Base-by-base conservation (phyloP, 2,329 filamentous ascomycete species). In the Coniosporium uncinatum region DNA sequence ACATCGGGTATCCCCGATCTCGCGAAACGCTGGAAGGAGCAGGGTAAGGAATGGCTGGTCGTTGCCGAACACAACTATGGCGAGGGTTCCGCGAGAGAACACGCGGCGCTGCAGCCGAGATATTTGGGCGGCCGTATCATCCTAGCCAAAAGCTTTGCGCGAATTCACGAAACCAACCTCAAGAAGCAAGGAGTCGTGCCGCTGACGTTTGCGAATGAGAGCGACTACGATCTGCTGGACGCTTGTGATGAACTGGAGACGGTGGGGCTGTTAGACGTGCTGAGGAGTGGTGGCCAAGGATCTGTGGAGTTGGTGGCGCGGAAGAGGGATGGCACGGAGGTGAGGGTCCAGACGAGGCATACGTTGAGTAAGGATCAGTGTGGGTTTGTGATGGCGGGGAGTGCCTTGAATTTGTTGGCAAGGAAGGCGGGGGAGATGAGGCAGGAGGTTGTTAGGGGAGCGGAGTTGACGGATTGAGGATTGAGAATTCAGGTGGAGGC, bases 101-200 rank as follows among this genome's bases (percentile, higher is more conserved):
- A 95, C 66, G 89, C 89, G 18, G 89, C 89, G 2, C 73, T 95
- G 27, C 89, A 95, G 63, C 90, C 89, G 2, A 77, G 89, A n/a
- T 95, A 90, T 66, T 81, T 95, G 2, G 90, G 89, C 44, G 88
- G 86, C 17, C 78, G 87, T 38, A 74, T 95, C 56, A 88, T 95
- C 43, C 75, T 95, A 16, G 75, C 84, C 42, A 95, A 95, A 71
- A 85, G 79, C 29, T 95, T 95, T 58, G 89, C 89, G 1, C 82
- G 89, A 40, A 95, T 95, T 59, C 89, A 95, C 70, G 89, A 95
- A 74, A 95, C 89, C 22, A 95, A 95, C 63, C 70, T 95, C 51
- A 95, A 95, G 80, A 95, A 95, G 71, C 93, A 98, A 70, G 93
- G 93, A 48, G 85, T 98, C 24, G 88, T 98, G 35, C 93, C 93